Base-by-base conservation (phyloP, 192 early-diverging fungal genomes). In the Coemansia nantahalensis region DNA sequence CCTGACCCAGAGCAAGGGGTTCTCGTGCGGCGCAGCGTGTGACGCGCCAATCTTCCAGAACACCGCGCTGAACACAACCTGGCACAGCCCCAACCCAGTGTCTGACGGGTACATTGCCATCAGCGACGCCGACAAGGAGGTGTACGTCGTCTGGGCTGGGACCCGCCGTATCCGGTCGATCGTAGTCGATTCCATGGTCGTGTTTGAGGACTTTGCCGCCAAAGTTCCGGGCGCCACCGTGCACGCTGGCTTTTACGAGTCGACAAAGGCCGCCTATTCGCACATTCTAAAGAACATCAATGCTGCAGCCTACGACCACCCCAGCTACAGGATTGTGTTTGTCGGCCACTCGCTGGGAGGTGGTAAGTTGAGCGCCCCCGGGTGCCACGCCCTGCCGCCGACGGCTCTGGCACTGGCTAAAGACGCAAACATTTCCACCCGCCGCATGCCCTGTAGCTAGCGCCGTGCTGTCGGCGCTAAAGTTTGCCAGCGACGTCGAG, bases 111-210 rank as follows among this genome's bases (percentile, higher is more conserved):
- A 60, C 31, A 59, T 76, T 32, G 72, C 51, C 17, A 51, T 68
- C 17, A 76, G 59, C 33, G 13, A 44, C 4, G 38, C 45, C 0
- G 49, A 68, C 12, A 76, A 64, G 31, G 72, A 76, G 48, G 60
- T 76, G 16, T 76, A 76, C n/a, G 54, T 76, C 40, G 51, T 52
- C 5, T 76, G 72, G 72, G 51, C 72, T 1, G 72, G 72, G 26
- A 76, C 72, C 33, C 47, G 72, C 36, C 39, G 72, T 10, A 53
- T 76, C 24, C 51, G 72, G 28, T 59, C 72, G 30, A 54, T 64
- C 6, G 45, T 65, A 16, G 48, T 62, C 11, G 72, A 76, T 28
- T 33, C 60, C 3, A 45, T 68, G 23, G 54, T 51, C 4, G 34
- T 76, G 41, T 76, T 76, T 36, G 39, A 54, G 2, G 60, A 63